Conservation (phyloP, 1,284 basidiomycete species). For the Cryptococcus neoformans region DNA sequence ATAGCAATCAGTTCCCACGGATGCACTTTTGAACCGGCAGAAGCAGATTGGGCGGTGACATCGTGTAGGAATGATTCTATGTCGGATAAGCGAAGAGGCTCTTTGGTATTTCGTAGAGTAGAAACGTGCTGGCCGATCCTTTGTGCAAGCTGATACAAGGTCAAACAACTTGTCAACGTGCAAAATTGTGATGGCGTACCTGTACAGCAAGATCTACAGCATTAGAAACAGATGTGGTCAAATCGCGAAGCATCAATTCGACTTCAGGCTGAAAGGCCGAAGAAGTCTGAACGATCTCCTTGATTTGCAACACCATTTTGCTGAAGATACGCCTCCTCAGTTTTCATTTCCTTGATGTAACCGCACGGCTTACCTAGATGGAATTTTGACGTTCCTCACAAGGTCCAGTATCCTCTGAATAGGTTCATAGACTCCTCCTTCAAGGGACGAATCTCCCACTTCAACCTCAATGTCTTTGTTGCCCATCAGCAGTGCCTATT, state of each 20-base stretch:
- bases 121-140: conserved; percentile 73
- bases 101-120: conserved; percentile 70
- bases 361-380: conserved; percentile 62
- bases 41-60: conserved; percentile 48
- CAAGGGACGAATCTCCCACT: conserved; percentile 67
- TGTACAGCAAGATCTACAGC: conserved; percentile 85
- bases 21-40: conserved; percentile 52
- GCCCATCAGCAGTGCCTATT: conserved; percentile 5
- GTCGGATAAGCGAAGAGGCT: conserved; percentile 67
- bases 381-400: conserved; percentile 70
- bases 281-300: conserved; percentile 70
- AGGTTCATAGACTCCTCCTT: conserved; percentile 71
- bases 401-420: conserved; percentile 76
- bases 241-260: conserved; percentile 65
- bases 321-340: conserved; percentile 48
- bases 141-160: conserved; percentile 66
- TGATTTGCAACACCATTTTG: conserved; percentile 78
- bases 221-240: conserved; percentile 70
- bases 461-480: conserved; percentile 65
- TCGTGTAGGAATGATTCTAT: conserved; percentile 70
- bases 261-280: conserved; percentile 67
- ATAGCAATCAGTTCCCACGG: conserved; percentile 74
- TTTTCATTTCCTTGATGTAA: too few species aligned
- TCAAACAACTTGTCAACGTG: background rate
- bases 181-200: conserved; percentile 50